Evolutionary conservation across 2,329 filamentous ascomycete species (phyloP).

Genomic region (Trichoderma sp.): DNA sequence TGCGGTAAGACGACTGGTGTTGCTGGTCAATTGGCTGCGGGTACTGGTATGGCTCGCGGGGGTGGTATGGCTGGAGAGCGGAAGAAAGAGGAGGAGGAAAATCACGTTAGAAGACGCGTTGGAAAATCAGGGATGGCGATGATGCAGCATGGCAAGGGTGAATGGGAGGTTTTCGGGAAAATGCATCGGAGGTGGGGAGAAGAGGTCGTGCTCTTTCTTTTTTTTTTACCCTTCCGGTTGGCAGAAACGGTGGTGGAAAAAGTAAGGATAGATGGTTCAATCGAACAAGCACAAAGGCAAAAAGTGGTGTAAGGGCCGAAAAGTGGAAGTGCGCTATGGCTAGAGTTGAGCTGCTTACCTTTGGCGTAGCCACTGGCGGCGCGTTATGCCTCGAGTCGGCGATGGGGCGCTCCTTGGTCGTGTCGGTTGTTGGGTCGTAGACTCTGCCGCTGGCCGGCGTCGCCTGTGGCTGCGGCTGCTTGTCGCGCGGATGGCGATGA

Average conservation of each 20-base stretch:
- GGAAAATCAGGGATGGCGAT: slow-evolving; percentile 22
- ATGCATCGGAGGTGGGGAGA: background rate
- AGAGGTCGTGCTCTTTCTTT: background rate
- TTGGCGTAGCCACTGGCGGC: slow-evolving; percentile 47
- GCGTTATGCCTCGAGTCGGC: slow-evolving; percentile 53
- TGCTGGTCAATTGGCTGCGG: slow-evolving; percentile 47
- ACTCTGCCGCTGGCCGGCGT: slow-evolving; percentile 47
- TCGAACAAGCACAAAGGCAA: slow-evolving; percentile 15
- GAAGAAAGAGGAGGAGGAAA: slow-evolving; percentile 27
- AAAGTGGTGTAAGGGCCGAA: slow-evolving; percentile 18
- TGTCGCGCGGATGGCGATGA: slow-evolving; percentile 42
- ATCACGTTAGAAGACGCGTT: slow-evolving; percentile 33
- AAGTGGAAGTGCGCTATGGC: slow-evolving; percentile 30
- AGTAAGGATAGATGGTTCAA: background rate
- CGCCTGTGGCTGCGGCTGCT: slow-evolving; percentile 31
- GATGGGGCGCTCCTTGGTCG: slow-evolving; percentile 49
- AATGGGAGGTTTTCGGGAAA: slow-evolving; percentile 21
- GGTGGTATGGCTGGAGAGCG: slow-evolving; percentile 38
- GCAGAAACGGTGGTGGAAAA: slow-evolving; percentile 1
- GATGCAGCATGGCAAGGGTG: slow-evolving; percentile 17
- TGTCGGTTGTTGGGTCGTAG: slow-evolving; percentile 58
- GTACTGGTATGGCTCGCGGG: slow-evolving; percentile 55
- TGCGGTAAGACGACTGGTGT: slow-evolving; percentile 50
- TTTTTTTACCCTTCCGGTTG: background rate
- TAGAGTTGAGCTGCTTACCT: slow-evolving; percentile 44